phyloP scores from a whole-genome alignment of 345 rosid species.

The Brassica rapa region DNA sequence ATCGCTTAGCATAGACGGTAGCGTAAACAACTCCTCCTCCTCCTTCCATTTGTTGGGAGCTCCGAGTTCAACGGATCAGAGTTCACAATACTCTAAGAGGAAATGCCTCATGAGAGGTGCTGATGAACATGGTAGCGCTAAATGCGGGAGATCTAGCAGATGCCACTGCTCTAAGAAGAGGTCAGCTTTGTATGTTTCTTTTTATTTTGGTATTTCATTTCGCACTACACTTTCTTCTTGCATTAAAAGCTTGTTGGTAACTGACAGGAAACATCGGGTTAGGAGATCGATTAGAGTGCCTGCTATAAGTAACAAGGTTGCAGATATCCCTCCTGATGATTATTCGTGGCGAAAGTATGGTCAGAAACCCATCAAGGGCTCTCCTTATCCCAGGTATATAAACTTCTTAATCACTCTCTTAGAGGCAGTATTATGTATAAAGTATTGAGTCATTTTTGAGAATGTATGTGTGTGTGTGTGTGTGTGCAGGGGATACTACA shows the following conservation, averaged over 20 bases:
- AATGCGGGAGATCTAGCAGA: slow-evolving; percentile 55
- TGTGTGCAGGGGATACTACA: slow-evolving; percentile 86
- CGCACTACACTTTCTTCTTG: neutral
- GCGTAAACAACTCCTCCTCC: slow-evolving; percentile 44
- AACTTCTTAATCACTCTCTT: slow-evolving; percentile 1
- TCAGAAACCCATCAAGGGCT: slow-evolving; percentile 81
- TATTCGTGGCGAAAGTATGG: slow-evolving; percentile 85
- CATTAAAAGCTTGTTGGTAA: neutral
- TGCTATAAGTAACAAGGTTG: slow-evolving; percentile 79
- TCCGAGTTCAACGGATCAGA: slow-evolving; percentile 17
- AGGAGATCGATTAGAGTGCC: slow-evolving; percentile 78
- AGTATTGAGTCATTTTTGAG: slow-evolving; percentile 12
- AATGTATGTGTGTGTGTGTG: neutral
- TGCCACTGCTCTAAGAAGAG: slow-evolving; percentile 80
- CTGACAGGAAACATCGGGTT: slow-evolving; percentile 59
- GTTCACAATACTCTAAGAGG: slow-evolving; percentile 52
- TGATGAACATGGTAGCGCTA: slow-evolving; percentile 56
- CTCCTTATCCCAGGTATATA: slow-evolving; percentile 76
- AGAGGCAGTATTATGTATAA: neutral
- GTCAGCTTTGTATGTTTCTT: slow-evolving; percentile 35
- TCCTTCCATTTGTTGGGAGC: slow-evolving; percentile 54
- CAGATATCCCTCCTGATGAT: slow-evolving; percentile 85
- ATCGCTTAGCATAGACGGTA: slow-evolving; percentile 66
- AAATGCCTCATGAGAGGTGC: slow-evolving; percentile 56
- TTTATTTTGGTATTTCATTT: neutral